Evolutionary conservation across 768 basidiomycete genomes (phyloP), one percentile per base, ranked within the genome.

Genomic region (Coprinopsis sp.): DNA sequence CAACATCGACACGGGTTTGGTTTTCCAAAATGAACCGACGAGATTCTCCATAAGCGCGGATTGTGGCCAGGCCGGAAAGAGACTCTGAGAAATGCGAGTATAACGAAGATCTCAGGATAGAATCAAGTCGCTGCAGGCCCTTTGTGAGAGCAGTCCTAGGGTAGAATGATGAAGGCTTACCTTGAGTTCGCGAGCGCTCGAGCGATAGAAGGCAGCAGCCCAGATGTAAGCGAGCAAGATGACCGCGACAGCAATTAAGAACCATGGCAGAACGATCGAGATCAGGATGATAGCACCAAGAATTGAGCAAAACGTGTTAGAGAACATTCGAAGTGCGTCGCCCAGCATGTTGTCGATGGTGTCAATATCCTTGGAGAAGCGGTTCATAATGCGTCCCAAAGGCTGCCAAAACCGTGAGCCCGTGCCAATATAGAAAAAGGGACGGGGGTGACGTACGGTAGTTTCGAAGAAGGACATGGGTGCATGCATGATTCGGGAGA

Each of bases 61-160:
- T 92, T 6, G 91, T 93, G 1, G 87, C 76, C 30, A 95, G 64
- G 14, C 94, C 94, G 10, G 85, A 84, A 10, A 96, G 70, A 23
- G 86, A 88, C 67, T 96, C 93, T 2, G 90, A 89, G 65, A 96
- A 96, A 59, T 94, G 91, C 1, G 91, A 84, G 61, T 96, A 96
- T 14, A 97, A 66, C 0, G 85, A 83, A 0, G 88, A 87, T 21
- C 92, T 81, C 23, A 96, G 64, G n/a, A 95, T 74, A 21, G 90
- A 82, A 67, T 95, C 91, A 30, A 85, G 71, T 37, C 82, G 73
- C 76, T 84, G 52, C 23, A 42, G 36, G 22, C 24, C 49, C 27
- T 33, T 21, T 49, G n/a, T 46, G 33, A 47, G 44, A 41, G 13
- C 8, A 49, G 42, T 16, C 8, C 30, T 25, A 27, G 30, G 40